Evolutionary conservation across 2,329 filamentous ascomycete genomes (phyloP), one percentile per base, ranked within the genome.

Genomic region (Aspergillus aculeatinus): DNA sequence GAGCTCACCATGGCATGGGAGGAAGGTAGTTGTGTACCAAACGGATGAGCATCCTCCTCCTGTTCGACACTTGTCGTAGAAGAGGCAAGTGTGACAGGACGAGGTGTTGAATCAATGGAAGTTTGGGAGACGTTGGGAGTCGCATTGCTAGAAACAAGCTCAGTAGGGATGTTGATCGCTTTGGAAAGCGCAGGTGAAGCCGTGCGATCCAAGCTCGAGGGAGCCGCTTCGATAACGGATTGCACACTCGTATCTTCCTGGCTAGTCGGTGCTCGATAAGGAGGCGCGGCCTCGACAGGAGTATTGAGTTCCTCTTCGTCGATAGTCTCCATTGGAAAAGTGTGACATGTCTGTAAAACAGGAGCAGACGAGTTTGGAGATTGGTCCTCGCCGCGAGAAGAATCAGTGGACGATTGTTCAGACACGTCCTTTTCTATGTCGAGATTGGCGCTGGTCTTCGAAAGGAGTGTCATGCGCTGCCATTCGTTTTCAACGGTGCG

Each of bases 401-500:
- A 14, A 35, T 44, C 49, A 33, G 29, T 58, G 50, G 59, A 56
- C 48, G 35, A 21, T n/a, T 39, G 48, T 21, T 27, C 47, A 44
- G 7, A 23, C 25, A 48, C 23, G 31, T 19, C 44, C 48, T 29
- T 50, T 21, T 11, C 16, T 4, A 11, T 19, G 12, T 56, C 44
- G 3, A 42, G 33, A 52, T 49, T 39, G 48, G 44, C 44, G 48
- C 16, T 55, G 29, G 53, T 25, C 39, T 64, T 47, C 23, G 63
- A 27, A 52, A 59, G 53, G 6, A 55, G 42, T 23, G 67, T 65
- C 35, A 67, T 60, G 31, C 67, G 68, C 35, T 64, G 67, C 68
- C 71, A 83, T 65, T 93, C 86, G 23, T 86, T 83, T 65, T 91
- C 86, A 53, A 88, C 81, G n/a, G 93, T 83, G 67, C 85, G 88